phyloP scores from a whole-genome alignment of 169 alveolate species.

The Plasmodium gonderi region DNA sequence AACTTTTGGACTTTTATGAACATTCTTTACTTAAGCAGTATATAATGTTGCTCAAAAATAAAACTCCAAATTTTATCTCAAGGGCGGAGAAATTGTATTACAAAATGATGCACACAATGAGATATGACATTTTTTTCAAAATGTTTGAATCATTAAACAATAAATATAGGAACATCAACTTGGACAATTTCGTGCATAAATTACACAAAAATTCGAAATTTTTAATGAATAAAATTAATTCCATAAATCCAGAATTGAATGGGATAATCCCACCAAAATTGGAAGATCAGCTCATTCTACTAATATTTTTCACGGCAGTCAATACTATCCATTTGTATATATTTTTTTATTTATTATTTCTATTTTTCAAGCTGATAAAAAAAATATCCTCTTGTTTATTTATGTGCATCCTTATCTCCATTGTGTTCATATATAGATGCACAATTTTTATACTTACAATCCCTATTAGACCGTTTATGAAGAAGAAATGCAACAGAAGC shows the following conservation, averaged over 20 bases:
- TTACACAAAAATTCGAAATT: constrained; percentile 7
- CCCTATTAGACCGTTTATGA: constrained; percentile 35
- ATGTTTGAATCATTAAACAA: background rate
- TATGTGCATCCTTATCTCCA: background rate
- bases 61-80: background rate
- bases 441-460: constrained; percentile 19
- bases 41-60: background rate
- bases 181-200: constrained; percentile 10
- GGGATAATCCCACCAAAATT: constrained; percentile 16
- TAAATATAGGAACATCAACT: background rate
- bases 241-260: constrained; percentile 48
- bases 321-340: constrained; percentile 40
- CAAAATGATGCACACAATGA: background rate
- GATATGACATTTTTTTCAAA: background rate
- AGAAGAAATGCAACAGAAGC: background rate
- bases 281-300: constrained; percentile 15
- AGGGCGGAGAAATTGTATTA: background rate
- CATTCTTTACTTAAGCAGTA: background rate
- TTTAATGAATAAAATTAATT: constrained; percentile 22
- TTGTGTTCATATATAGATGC: background rate
- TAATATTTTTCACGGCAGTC: constrained; percentile 19
- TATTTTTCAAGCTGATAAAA: background rate
- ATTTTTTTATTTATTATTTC: constrained; percentile 22
- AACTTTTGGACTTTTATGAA: background rate
- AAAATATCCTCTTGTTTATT: background rate